Conservation (phyloP, 306 rosid genomes). For the Morella rubra region DNA sequence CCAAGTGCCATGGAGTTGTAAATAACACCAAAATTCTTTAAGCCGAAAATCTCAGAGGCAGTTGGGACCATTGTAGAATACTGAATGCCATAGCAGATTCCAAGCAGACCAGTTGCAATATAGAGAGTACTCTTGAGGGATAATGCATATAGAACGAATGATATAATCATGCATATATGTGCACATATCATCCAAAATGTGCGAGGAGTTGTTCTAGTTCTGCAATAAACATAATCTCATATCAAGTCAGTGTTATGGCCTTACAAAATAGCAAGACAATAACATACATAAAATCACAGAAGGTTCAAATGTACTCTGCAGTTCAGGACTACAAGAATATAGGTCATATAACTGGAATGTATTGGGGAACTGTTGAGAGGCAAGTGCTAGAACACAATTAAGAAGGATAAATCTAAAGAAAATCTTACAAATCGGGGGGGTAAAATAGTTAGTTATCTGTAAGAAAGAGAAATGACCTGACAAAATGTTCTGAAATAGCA, state of each 20-base stretch:
- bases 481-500: conserved; percentile 77
- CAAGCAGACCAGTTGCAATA: conserved; percentile 69
- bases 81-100: conserved; percentile 63
- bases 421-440: neutral
- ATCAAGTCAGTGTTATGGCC: conserved; percentile 9
- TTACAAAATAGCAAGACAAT: conserved; percentile 12
- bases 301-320: neutral
- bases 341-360: conserved; percentile 12
- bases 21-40: conserved; percentile 63
- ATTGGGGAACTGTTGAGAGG: neutral
- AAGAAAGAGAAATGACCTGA: conserved; percentile 48
- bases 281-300: neutral
- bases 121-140: conserved; percentile 53
- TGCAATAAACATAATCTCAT: conserved; percentile 34
- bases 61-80: conserved; percentile 57
- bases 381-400: neutral
- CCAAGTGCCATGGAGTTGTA: conserved; percentile 61
- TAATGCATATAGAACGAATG: conserved; percentile 58
- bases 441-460: neutral
- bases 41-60: conserved; percentile 65
- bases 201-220: conserved; percentile 59
- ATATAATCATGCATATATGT: conserved; percentile 56
- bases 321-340: conserved; percentile 14
- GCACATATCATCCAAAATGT: conserved; percentile 72
- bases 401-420: neutral